These are phyloP conservation scores for Penicillium malachiteum DNA, from an alignment of 495 filamentous ascomycete genomes.

Conservation along the genomic window DNA sequence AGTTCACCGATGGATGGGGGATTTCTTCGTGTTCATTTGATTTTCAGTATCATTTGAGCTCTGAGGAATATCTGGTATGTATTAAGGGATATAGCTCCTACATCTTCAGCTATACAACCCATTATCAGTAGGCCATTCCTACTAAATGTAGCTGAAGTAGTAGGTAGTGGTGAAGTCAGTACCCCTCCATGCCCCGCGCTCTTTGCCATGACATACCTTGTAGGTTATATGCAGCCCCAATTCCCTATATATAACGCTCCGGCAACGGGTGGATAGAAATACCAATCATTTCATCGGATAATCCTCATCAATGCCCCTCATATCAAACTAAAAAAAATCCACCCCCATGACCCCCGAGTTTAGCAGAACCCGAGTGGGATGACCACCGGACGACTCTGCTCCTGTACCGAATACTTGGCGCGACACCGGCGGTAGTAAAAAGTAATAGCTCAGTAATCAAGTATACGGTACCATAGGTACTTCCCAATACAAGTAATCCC, in stretches of 20 bases:
- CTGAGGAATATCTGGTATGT: too few species aligned
- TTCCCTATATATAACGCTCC: not conserved
- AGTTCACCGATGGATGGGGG: slow-evolving; percentile 32
- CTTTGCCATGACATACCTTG: not conserved
- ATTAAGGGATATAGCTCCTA: too few species aligned
- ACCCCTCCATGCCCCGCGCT: slow-evolving; percentile 42
- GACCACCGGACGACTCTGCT: slow-evolving; percentile 46
- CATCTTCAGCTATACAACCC: not conserved
- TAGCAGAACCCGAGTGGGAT: slow-evolving; percentile 29
- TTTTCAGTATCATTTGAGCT: too few species aligned
- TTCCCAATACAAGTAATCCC: slow-evolving; percentile 16
- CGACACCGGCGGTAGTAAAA: slow-evolving; percentile 24
- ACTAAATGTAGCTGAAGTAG: not conserved
- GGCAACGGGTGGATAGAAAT: not conserved
- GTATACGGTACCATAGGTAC: slow-evolving; percentile 15
- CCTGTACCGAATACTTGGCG: slow-evolving; percentile 33
- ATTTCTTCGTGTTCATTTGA: not conserved
- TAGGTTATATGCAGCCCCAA: not conserved
- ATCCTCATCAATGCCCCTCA: slow-evolving; percentile 11
- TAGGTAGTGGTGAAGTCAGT: slow-evolving; percentile 14
- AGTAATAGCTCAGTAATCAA: not conserved
- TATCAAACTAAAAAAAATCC: not conserved
- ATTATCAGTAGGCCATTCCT: too few species aligned
- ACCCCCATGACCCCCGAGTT: not conserved
- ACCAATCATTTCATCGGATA: slow-evolving; percentile 18